A percentile compares a stretch with the other conserved stretches of the same genome.
Conservation (phyloP, 176 grass and related monocot species). For the Avena atlantica region DNA sequence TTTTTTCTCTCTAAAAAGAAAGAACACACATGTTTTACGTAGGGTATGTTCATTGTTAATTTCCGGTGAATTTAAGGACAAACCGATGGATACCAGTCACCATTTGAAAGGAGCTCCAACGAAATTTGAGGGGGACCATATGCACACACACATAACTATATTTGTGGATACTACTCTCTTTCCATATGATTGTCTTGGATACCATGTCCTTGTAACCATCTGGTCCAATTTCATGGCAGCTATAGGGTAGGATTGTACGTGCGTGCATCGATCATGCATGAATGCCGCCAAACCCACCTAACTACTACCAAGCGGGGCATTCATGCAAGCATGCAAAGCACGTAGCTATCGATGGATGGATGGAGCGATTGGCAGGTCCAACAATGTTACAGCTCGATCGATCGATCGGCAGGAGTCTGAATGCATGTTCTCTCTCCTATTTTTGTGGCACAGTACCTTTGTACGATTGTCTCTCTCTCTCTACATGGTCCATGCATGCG, state of each 20-base stretch:
- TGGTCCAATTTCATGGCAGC: background rate
- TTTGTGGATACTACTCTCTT: background rate
- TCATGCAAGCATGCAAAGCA: background rate
- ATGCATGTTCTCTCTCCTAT: background rate
- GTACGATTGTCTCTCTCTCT: background rate
- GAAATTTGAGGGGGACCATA: conserved; percentile 3
- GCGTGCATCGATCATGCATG: background rate
- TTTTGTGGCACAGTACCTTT: background rate
- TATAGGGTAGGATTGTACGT: background rate
- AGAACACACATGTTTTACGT: background rate
- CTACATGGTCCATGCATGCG: background rate
- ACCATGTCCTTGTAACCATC: background rate
- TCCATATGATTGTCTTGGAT: conserved; percentile 12
- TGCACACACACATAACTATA: background rate
- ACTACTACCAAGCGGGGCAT: background rate
- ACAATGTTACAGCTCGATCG: conserved; percentile 7
- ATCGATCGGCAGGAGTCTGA: background rate
- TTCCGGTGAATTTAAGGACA: background rate
- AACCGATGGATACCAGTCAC: background rate
- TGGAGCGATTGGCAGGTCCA: conserved; percentile 24
- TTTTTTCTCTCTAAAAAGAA: too few relatives aligned
- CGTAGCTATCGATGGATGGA: background rate
- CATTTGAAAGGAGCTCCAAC: conserved; percentile 9
- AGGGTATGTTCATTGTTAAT: too few relatives aligned
- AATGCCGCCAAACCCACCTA: conserved; percentile 20